A percentile compares a stretch with the other conserved stretches of the same genome.
Conservation (phyloP, 176 grass and related monocot species). For the Aegilops umbellulata region DNA sequence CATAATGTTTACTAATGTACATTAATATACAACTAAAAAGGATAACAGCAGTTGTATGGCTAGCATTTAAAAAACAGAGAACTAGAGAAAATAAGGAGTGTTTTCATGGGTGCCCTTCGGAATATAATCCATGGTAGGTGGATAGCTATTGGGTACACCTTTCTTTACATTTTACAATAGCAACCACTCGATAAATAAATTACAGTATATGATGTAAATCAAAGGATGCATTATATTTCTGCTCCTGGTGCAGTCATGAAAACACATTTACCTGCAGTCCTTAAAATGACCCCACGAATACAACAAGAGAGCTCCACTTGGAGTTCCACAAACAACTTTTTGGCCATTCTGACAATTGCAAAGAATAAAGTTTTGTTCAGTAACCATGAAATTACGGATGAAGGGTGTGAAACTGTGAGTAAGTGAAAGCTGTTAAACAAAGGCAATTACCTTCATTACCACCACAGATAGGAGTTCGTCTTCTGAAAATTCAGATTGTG, state of each 20-base stretch:
- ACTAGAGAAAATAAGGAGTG: not conserved
- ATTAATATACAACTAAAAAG: not conserved
- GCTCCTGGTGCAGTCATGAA: not conserved
- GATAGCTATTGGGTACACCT: not conserved
- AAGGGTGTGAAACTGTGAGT: not conserved
- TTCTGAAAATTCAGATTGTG: conserved; percentile 95
- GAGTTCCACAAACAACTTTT: conserved; percentile 90
- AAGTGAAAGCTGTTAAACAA: not conserved
- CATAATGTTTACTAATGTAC: not conserved
- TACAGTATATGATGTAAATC: not conserved
- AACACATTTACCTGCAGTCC: conserved; percentile 76
- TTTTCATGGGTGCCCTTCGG: not conserved
- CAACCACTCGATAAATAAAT: not conserved
- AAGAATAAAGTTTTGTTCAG: not conserved
- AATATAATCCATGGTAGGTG: not conserved
- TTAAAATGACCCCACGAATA: conserved; percentile 98
- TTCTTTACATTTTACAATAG: not conserved
- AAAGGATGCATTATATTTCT: not conserved
- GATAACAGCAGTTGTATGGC: not conserved
- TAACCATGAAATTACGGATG: not conserved
- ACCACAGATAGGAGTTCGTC: conserved; percentile 88
- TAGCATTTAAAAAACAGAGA: not conserved
- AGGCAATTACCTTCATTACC: conserved; percentile 67
- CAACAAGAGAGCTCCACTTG: conserved; percentile 73
- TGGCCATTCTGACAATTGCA: conserved; percentile 40